phyloP scores from a whole-genome alignment of 148 eudicot species.

The Chenopodium berlandieri region DNA sequence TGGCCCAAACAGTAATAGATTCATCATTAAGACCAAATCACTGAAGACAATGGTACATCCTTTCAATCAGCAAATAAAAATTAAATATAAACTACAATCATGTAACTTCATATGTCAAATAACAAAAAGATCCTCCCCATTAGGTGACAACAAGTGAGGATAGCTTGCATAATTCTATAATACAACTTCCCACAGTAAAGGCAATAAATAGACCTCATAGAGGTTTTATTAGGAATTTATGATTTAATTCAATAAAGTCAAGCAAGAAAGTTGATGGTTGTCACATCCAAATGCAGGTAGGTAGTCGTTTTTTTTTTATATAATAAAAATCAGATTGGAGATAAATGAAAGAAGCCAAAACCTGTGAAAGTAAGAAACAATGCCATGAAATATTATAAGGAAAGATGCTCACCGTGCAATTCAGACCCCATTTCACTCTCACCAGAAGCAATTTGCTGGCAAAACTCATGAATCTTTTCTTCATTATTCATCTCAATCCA shows the following conservation, averaged over 20 bases:
- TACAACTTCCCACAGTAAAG: not conserved
- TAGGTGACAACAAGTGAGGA: not conserved
- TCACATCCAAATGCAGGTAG: slow-evolving; percentile 1
- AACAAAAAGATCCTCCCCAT: not conserved
- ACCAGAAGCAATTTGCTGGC: slow-evolving; percentile 32
- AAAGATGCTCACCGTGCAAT: slow-evolving; percentile 55
- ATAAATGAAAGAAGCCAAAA: not conserved
- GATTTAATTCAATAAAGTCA: not conserved
- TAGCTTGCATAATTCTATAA: not conserved
- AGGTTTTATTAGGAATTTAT: not conserved
- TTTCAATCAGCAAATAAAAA: slow-evolving; percentile 8
- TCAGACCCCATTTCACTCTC: slow-evolving; percentile 37
- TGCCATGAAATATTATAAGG: not conserved
- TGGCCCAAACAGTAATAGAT: not conserved
- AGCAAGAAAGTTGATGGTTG: slow-evolving; percentile 2
- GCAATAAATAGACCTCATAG: not conserved
- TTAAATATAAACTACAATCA: not conserved
- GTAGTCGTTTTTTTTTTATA: not conserved
- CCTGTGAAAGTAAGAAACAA: not conserved
- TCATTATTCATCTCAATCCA: slow-evolving; percentile 62
- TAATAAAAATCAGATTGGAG: not conserved
- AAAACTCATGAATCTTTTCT: slow-evolving; percentile 64
- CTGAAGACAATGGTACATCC: not conserved
- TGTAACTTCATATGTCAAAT: not conserved
- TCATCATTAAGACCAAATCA: not conserved